Percentiles rank a stretch among this genome's conserved stretches.
phyloP scores from a whole-genome alignment of 208 protist genomes.

The Endotrypanum monterogeii region DNA sequence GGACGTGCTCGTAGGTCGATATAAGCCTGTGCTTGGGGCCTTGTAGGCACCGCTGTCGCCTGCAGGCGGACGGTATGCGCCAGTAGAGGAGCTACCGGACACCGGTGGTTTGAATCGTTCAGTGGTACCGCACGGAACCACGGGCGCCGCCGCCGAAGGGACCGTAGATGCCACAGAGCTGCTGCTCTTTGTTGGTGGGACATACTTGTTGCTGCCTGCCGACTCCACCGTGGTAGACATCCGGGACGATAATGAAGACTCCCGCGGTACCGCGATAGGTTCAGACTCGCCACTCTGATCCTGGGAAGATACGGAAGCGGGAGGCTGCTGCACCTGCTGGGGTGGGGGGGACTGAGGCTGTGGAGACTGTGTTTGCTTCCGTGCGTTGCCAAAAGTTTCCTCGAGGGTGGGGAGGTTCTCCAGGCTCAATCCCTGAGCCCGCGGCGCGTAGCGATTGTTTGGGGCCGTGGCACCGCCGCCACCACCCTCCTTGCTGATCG shows the following conservation, averaged over 20 bases:
- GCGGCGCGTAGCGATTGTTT: not conserved
- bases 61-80: conserved; percentile 1
- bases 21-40: conserved; percentile 3
- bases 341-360: not conserved
- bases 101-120: not conserved
- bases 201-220: conserved; percentile 12
- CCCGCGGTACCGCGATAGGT: not conserved
- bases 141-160: not conserved
- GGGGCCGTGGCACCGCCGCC: conserved; percentile 8
- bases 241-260: not conserved
- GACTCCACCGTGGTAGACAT: conserved; percentile 1
- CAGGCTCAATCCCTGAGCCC: conserved; percentile 31
- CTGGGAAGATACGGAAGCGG: not conserved
- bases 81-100: not conserved
- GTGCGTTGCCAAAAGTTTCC: conserved; percentile 41
- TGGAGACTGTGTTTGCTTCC: conserved; percentile 27
- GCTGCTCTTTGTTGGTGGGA: conserved; percentile 8
- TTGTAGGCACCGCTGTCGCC: conserved; percentile 9
- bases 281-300: conserved; percentile 12
- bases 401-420: conserved; percentile 70
- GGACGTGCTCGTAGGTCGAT: conserved; percentile 9
- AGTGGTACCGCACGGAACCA: not conserved
- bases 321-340: conserved; percentile 3
- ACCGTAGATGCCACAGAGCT: conserved; percentile 3
- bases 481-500: conserved; percentile 21